Base-by-base conservation (phyloP, 1,284 basidiomycete genomes). In the Ganoderma sp. region DNA sequence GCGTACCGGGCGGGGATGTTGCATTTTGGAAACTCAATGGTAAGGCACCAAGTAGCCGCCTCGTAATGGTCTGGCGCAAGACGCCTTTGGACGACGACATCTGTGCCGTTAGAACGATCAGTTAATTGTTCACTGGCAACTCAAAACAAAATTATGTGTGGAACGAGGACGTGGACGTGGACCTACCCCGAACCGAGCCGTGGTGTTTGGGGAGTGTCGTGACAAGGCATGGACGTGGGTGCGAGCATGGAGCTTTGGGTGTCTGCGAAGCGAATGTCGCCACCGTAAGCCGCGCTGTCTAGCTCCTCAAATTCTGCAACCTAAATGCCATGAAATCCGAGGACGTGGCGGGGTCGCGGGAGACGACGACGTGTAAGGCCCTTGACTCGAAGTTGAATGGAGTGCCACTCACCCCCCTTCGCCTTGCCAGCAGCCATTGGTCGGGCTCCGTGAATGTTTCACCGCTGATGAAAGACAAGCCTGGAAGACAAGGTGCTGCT, bases 311-410 rank as follows among this genome's bases (percentile, higher is more conserved):
- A 42, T 43, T 2, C 6, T 22, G 37, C 9, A 28, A 59, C n/a
- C 4, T 10, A 25, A 42, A 41, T 3, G 22, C 19, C 19, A 60
- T 9, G 22, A 28, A 17, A 15, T 12, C 58, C 58, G 58, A 39
- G 58, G 58, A 60, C 12, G 58, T 60, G 58, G 58, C 58, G 58
- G 37, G 41, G 7, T 60, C 41, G 2, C 41, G 41, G 58, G 22
- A 42, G 12, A 42, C 39, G n/a, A 8, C 9, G n/a, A 19, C 56
- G 1, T 54, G 28, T 10, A 54, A 12, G 22, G 15, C 5, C 25
- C 4, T 32, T 34, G 8, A 28, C 14, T 19, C 32, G 28, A 14
- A 3, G 15, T 9, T 22, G 25, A 15, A 56, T 12, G 22, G 1
- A 34, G 14, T 56, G 52, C 12, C 52, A 34, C 52, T 12, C 48